Percentiles rank a stretch among this genome's conserved stretches.
Evolutionary conservation across 768 basidiomycete genomes (phyloP).

Genomic region (Lanmaoa rubissima): DNA sequence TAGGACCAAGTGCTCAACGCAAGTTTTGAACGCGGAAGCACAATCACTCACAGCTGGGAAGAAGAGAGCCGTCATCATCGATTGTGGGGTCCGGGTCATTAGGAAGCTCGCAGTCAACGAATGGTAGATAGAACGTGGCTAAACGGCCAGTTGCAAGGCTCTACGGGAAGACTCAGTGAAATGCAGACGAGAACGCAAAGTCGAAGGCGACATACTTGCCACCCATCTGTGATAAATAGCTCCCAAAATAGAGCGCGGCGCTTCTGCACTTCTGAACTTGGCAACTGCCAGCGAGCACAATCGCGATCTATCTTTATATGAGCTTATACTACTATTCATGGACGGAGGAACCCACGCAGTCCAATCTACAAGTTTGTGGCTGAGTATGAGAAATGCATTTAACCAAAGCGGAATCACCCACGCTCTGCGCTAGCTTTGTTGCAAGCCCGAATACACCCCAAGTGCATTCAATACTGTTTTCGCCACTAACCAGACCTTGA

Average conservation of each 20-base stretch:
- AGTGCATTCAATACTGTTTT: constrained; percentile 68
- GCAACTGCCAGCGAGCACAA: constrained; percentile 65
- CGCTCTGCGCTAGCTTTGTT: constrained; percentile 66
- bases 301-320: constrained; percentile 58
- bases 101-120: constrained; percentile 71
- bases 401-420: constrained; percentile 34
- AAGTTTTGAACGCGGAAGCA: not conserved
- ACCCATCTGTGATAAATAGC: constrained; percentile 69
- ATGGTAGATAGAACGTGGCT: constrained; percentile 66
- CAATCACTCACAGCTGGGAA: constrained; percentile 54
- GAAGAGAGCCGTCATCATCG: constrained; percentile 53
- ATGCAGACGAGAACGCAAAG: not conserved
- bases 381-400: constrained; percentile 1
- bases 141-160: constrained; percentile 69
- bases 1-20: not conserved
- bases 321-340: constrained; percentile 7
- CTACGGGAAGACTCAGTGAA: constrained; percentile 31
- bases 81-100: constrained; percentile 58
- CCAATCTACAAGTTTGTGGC: constrained; percentile 47
- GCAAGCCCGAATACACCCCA: constrained; percentile 67
- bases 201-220: constrained; percentile 51
- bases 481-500: constrained; percentile 62
- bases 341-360: constrained; percentile 48
- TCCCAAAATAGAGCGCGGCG: constrained; percentile 73
- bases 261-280: constrained; percentile 64